These are phyloP conservation scores for Phialophora expanda DNA, from an alignment of 2,329 filamentous ascomycete genomes.

Conservation along the genomic window DNA sequence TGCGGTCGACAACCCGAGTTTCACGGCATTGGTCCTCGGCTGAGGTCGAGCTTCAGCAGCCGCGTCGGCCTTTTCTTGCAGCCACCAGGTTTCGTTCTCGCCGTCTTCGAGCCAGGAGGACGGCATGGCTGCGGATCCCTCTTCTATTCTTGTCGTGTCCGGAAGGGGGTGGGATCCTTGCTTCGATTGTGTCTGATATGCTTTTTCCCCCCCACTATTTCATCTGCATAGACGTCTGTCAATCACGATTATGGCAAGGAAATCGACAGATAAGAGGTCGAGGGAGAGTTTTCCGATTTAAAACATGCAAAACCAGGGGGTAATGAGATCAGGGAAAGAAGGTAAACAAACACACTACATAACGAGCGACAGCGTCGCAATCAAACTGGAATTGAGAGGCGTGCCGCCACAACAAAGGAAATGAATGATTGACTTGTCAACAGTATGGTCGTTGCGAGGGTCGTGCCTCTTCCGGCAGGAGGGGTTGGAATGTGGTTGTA, in stretches of 20 bases:
- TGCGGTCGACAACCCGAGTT: background rate
- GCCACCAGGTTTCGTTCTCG: background rate
- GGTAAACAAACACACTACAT: background rate
- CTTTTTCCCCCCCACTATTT: no score
- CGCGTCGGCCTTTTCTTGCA: background rate
- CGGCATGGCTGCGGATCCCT: background rate
- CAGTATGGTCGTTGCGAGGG: background rate
- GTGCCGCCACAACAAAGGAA: background rate
- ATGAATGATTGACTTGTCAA: background rate
- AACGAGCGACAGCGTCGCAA: background rate
- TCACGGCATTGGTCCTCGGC: background rate
- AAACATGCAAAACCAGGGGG: no score
- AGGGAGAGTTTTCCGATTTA: no score
- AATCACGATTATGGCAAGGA: no score
- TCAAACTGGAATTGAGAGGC: background rate
- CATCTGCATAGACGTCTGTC: no score
- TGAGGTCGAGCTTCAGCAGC: background rate
- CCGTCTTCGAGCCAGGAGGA: background rate
- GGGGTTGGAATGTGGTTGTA: constrained; percentile 1
- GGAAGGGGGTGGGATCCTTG: background rate
- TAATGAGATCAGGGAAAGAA: background rate
- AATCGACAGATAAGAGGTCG: no score
- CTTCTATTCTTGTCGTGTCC: background rate
- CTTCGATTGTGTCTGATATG: background rate
- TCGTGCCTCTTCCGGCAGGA: background rate